Conservation (phyloP, 129 eudicot genomes). For the Pulicaria dysenterica region DNA sequence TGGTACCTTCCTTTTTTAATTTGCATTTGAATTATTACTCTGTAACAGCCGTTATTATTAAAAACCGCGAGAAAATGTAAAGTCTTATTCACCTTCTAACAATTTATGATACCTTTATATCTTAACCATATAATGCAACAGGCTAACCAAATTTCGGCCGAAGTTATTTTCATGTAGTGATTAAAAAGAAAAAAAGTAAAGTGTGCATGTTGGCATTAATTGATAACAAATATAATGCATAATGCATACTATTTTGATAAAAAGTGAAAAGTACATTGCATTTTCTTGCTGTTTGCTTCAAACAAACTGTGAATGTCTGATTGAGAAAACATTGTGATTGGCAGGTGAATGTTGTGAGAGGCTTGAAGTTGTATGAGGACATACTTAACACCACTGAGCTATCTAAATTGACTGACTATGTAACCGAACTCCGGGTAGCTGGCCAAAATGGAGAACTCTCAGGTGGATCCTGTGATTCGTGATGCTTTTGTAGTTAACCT, state of each 20-base stretch:
- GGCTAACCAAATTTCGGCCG: no score
- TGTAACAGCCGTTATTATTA: no score
- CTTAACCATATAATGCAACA: no score
- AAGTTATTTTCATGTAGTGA: no score
- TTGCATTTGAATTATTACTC: neutral
- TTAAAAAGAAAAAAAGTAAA: no score
- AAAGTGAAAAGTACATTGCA: neutral
- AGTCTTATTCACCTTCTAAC: no score
- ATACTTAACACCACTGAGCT: constrained; percentile 74
- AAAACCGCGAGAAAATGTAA: no score
- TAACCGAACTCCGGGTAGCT: constrained; percentile 79
- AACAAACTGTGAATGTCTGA: neutral
- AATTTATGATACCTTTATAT: no score
- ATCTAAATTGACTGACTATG: constrained; percentile 76
- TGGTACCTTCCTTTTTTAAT: constrained; percentile 58
- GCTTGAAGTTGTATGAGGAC: constrained; percentile 86
- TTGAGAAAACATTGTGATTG: constrained; percentile 1
- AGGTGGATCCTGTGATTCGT: constrained; percentile 96
- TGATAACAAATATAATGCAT: no score
- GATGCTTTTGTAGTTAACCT: constrained; percentile 82
- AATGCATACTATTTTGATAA: no score
- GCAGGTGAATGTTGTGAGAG: constrained; percentile 98
- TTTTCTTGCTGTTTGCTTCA: neutral
- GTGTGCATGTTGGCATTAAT: no score
- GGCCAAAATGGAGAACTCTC: constrained; percentile 99